Evolutionary conservation across 2,329 filamentous ascomycete species (phyloP).

Genomic region (Alternaria sp.): DNA sequence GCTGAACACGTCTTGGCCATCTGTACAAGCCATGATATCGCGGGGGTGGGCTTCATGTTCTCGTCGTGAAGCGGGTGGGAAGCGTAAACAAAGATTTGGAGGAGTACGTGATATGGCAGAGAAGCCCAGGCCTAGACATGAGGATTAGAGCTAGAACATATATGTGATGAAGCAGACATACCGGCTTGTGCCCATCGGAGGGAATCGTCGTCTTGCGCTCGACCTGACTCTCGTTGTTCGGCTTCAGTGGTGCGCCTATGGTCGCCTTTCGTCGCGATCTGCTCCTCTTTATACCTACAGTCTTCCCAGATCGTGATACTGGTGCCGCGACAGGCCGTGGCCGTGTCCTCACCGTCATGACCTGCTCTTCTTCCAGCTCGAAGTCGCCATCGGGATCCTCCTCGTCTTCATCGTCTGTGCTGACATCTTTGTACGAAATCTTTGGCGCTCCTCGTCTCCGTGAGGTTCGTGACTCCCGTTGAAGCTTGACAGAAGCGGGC

Average conservation of each 20-base stretch:
- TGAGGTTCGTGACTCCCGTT: slow-evolving; percentile 7
- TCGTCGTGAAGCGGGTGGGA: slow-evolving; percentile 64
- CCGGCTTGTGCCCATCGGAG: slow-evolving; percentile 37
- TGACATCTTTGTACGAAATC: slow-evolving; percentile 46
- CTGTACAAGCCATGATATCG: slow-evolving; percentile 70
- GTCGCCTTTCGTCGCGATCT: slow-evolving; percentile 20
- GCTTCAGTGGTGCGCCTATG: slow-evolving; percentile 40
- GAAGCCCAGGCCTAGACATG: slow-evolving; percentile 42
- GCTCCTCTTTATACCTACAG: slow-evolving; percentile 10
- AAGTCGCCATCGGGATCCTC: slow-evolving; percentile 39
- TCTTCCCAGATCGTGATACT: slow-evolving; percentile 22
- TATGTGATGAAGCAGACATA: background rate
- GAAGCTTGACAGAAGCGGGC: slow-evolving; percentile 7
- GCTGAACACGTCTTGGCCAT: slow-evolving; percentile 66
- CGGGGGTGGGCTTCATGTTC: slow-evolving; percentile 54
- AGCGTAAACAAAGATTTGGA: slow-evolving; percentile 74
- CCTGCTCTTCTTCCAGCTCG: slow-evolving; percentile 28
- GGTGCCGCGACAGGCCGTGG: slow-evolving; percentile 13
- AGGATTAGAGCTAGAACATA: background rate
- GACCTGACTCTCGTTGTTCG: slow-evolving; percentile 18
- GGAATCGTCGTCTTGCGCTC: slow-evolving; percentile 27
- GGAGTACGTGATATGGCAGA: slow-evolving; percentile 73
- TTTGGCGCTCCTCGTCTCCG: slow-evolving; percentile 25
- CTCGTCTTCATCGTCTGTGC: slow-evolving; percentile 31
- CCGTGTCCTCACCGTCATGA: slow-evolving; percentile 17